A percentile compares a stretch with the other conserved stretches of the same genome.
phyloP scores from a whole-genome alignment of 345 rosid genomes.

The Murraya paniculata region DNA sequence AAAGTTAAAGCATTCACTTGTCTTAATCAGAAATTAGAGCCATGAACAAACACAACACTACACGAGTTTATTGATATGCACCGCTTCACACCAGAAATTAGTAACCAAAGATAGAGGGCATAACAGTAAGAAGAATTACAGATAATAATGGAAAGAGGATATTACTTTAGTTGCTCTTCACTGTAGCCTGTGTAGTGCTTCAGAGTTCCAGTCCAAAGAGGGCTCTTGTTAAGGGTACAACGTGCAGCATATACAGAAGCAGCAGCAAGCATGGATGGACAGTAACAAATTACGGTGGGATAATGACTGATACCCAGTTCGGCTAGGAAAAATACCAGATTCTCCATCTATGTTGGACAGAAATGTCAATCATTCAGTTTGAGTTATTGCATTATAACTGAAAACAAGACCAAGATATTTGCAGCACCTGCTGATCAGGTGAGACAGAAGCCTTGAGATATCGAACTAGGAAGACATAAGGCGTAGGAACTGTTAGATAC shows the following conservation, averaged over 20 bases:
- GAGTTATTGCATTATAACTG: not conserved
- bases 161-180: conserved; percentile 58
- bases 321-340: conserved; percentile 66
- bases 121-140: not conserved
- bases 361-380: not conserved
- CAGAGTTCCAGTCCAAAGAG: conserved; percentile 76
- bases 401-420: not conserved
- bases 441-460: conserved; percentile 69
- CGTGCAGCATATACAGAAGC: conserved; percentile 86
- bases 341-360: conserved; percentile 50
- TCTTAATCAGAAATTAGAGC: not conserved
- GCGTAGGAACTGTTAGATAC: conserved; percentile 82
- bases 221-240: conserved; percentile 52
- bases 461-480: conserved; percentile 75
- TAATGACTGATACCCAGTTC: conserved; percentile 74
- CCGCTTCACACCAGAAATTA: not conserved
- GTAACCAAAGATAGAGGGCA: not conserved
- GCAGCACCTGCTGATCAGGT: conserved; percentile 47
- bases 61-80: too few relatives aligned
- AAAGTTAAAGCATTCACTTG: not conserved
- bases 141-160: not conserved
- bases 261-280: conserved; percentile 78
- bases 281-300: conserved; percentile 29
- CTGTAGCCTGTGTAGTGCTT: conserved; percentile 70
- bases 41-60: too few relatives aligned